Evolutionary conservation across 805 yeast species (phyloP).

Genomic region (Saccharomycopsis sp.): DNA sequence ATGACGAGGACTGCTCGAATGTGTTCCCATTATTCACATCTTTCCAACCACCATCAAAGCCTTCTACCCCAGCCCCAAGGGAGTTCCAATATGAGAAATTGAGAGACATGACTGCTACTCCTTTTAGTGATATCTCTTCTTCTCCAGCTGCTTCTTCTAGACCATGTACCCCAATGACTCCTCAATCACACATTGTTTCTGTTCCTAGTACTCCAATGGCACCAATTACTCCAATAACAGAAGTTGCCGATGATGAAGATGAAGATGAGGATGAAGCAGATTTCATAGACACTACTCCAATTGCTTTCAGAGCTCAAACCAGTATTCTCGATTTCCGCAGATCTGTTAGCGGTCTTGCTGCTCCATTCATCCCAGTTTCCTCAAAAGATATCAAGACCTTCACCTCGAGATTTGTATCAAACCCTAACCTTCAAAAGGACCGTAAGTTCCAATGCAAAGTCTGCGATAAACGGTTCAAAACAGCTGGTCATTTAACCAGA

Average conservation of each 20-base stretch:
- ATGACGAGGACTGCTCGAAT: slow-evolving; percentile 9
- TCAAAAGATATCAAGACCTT: background rate
- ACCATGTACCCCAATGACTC: slow-evolving; percentile 4
- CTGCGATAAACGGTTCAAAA: slow-evolving; percentile 54
- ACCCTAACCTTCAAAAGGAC: slow-evolving; percentile 17
- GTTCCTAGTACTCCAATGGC: slow-evolving; percentile 13
- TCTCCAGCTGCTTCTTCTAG: background rate
- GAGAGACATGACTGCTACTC: slow-evolving; percentile 1
- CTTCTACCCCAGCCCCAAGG: slow-evolving; percentile 6
- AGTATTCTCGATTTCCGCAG: slow-evolving; percentile 33
- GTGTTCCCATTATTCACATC: slow-evolving; percentile 16
- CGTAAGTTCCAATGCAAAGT: slow-evolving; percentile 20
- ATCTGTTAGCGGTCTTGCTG: background rate
- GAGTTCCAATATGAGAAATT: background rate
- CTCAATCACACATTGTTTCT: slow-evolving; percentile 2
- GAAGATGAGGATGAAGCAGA: background rate
- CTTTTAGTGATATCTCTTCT: background rate
- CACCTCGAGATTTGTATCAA: slow-evolving; percentile 20
- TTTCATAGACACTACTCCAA: slow-evolving; percentile 37
- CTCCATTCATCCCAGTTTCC: background rate
- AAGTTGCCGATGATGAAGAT: background rate
- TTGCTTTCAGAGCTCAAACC: slow-evolving; percentile 80
- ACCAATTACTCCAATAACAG: slow-evolving; percentile 8
- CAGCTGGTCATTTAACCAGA: slow-evolving; percentile 68
- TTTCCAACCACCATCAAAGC: slow-evolving; percentile 5